Conservation (phyloP, 2,329 filamentous ascomycete species). For the Colletotrichum sp. region DNA sequence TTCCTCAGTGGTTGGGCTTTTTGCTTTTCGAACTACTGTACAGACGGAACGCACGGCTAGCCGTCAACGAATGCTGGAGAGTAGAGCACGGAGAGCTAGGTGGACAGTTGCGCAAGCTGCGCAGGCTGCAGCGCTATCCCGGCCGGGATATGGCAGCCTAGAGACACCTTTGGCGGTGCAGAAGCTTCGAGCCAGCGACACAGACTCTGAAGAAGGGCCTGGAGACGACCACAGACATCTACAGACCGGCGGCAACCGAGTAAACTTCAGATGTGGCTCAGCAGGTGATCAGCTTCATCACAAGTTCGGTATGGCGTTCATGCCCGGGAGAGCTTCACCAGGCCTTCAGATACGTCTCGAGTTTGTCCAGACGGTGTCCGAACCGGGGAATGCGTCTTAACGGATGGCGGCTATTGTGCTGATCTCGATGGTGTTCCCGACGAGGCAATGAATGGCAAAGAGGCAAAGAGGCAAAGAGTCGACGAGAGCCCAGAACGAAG, state of each 20-base stretch:
- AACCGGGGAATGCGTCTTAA: neutral
- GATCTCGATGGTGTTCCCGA: constrained; percentile 12
- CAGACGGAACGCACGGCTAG: constrained; percentile 18
- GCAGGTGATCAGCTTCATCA: constrained; percentile 1
- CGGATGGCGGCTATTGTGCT: neutral
- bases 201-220: neutral
- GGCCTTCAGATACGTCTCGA: constrained; percentile 9
- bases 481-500: neutral
- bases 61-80: neutral
- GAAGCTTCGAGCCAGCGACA: neutral
- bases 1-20: neutral
- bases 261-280: neutral
- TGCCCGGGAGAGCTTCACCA: constrained; percentile 11
- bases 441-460: neutral
- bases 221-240: neutral
- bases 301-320: constrained; percentile 2
- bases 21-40: neutral
- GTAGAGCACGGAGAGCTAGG: neutral
- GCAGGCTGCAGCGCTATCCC: neutral
- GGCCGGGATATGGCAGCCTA: neutral
- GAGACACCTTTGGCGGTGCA: neutral
- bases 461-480: neutral
- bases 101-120: neutral
- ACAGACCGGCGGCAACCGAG: neutral
- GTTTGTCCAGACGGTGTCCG: neutral